Evolutionary conservation across 2,329 filamentous ascomycete genomes (phyloP).

Genomic region (Dactylellina cionopaga): DNA sequence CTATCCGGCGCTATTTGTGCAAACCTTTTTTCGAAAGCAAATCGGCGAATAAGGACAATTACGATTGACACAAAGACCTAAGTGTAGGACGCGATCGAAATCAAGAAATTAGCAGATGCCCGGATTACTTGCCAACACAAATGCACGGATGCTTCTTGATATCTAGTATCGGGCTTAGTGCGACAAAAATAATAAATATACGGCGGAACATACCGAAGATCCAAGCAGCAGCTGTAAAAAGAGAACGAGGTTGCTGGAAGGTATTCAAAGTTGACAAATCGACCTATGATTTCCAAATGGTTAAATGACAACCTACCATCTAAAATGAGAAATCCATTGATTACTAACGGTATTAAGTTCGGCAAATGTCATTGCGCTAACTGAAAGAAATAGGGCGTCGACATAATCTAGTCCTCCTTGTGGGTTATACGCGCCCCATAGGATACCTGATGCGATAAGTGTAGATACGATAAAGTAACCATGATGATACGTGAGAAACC

Average conservation of each 20-base stretch:
- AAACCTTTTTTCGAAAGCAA: slow-evolving; percentile 72
- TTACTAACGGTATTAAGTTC: slow-evolving; percentile 74
- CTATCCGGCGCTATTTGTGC: slow-evolving; percentile 62
- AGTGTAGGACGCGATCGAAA: too few relatives aligned
- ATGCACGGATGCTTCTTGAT: neutral
- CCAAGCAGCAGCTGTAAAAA: slow-evolving; percentile 74
- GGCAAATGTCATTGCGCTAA: slow-evolving; percentile 74
- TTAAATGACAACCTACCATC: slow-evolving; percentile 29
- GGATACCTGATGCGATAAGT: slow-evolving; percentile 45
- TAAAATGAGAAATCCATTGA: slow-evolving; percentile 2
- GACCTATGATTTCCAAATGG: slow-evolving; percentile 42
- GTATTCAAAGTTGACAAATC: slow-evolving; percentile 65
- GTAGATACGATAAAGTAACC: slow-evolving; percentile 48
- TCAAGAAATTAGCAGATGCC: neutral
- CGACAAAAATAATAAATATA: neutral
- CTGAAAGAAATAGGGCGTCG: slow-evolving; percentile 73
- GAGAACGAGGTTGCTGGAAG: slow-evolving; percentile 74
- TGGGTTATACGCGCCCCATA: slow-evolving; percentile 41
- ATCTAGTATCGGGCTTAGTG: neutral
- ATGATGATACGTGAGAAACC: slow-evolving; percentile 48
- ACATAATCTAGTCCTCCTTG: slow-evolving; percentile 65
- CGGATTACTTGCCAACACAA: slow-evolving; percentile 2
- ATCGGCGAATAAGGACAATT: slow-evolving; percentile 50
- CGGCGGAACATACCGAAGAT: slow-evolving; percentile 65
- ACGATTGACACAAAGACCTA: slow-evolving; percentile 49